Evolutionary conservation across 2,329 filamentous ascomycete genomes (phyloP).

Genomic region (Epichloe sibirici): DNA sequence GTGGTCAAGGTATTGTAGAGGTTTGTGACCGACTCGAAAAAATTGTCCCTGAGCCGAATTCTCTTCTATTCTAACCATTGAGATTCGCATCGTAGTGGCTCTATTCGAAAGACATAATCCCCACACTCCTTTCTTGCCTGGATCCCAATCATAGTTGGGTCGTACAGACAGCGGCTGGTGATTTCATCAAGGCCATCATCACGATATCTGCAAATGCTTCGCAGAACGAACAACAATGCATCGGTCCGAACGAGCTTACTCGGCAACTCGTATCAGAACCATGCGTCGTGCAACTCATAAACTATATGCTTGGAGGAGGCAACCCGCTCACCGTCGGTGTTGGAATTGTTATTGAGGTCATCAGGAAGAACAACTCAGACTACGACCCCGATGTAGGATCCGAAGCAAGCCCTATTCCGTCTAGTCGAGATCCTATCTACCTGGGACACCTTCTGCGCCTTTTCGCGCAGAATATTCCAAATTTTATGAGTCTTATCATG

Average conservation of each 20-base stretch:
- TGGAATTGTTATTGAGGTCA: slow-evolving; percentile 95
- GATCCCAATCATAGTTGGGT: slow-evolving; percentile 75
- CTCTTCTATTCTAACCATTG: slow-evolving; percentile 1
- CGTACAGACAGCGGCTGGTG: slow-evolving; percentile 90
- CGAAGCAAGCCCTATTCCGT: slow-evolving; percentile 67
- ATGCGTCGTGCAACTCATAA: slow-evolving; percentile 75
- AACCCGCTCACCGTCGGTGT: slow-evolving; percentile 94
- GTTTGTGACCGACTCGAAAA: slow-evolving; percentile 34
- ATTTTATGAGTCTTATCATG: slow-evolving; percentile 86
- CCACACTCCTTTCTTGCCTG: slow-evolving; percentile 74
- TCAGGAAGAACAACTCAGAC: slow-evolving; percentile 97
- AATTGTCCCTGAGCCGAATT: not conserved
- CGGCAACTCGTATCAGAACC: slow-evolving; percentile 80
- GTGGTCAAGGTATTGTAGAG: slow-evolving; percentile 86
- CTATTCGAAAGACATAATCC: slow-evolving; percentile 77
- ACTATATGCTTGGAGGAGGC: slow-evolving; percentile 84
- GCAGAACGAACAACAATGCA: slow-evolving; percentile 96
- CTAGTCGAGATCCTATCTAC: slow-evolving; percentile 86
- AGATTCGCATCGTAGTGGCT: slow-evolving; percentile 55
- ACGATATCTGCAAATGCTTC: slow-evolving; percentile 97
- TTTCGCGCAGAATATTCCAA: slow-evolving; percentile 82
- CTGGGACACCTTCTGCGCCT: slow-evolving; percentile 78
- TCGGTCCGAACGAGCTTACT: slow-evolving; percentile 93
- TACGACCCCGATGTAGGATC: slow-evolving; percentile 88
- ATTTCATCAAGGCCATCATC: slow-evolving; percentile 97